phyloP scores from a whole-genome alignment of 169 alveolate genomes.

The Plasmodium reichenowi region DNA sequence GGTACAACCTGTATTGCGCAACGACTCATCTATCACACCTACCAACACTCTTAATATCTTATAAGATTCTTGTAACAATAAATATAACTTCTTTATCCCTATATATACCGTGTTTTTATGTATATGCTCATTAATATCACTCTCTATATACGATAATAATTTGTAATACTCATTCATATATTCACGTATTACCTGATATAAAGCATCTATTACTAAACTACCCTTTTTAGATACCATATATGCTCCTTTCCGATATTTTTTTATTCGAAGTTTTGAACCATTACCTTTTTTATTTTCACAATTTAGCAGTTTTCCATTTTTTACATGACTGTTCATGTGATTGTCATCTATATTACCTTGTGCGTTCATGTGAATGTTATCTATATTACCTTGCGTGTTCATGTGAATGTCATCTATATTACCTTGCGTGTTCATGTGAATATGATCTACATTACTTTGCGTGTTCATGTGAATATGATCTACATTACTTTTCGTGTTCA shows the following conservation, averaged over 20 bases:
- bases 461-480: too few species aligned
- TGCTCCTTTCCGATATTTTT: background rate
- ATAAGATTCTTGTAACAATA: slow-evolving; percentile 48
- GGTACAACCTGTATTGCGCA: slow-evolving; percentile 39
- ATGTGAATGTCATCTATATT: too few species aligned
- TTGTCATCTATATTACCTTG: too few species aligned
- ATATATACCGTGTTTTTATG: slow-evolving; percentile 67
- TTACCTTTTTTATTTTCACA: background rate
- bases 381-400: too few species aligned
- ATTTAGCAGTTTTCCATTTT: background rate
- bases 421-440: too few species aligned
- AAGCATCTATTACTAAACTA: slow-evolving; percentile 60
- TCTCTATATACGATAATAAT: slow-evolving; percentile 47
- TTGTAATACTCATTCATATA: slow-evolving; percentile 66
- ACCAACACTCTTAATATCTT: slow-evolving; percentile 54
- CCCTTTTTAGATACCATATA: slow-evolving; percentile 9
- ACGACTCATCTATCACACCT: slow-evolving; percentile 62
- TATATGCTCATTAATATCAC: slow-evolving; percentile 71
- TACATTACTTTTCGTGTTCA: too few species aligned
- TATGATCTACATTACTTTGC: too few species aligned
- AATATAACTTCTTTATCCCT: slow-evolving; percentile 41
- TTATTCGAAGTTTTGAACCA: background rate
- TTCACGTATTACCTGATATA: slow-evolving; percentile 48
- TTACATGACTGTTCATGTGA: background rate
- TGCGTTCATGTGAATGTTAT: too few species aligned